Conservation (phyloP, 2,329 filamentous ascomycete genomes). For the Phaeophleospora eucalypticola region DNA sequence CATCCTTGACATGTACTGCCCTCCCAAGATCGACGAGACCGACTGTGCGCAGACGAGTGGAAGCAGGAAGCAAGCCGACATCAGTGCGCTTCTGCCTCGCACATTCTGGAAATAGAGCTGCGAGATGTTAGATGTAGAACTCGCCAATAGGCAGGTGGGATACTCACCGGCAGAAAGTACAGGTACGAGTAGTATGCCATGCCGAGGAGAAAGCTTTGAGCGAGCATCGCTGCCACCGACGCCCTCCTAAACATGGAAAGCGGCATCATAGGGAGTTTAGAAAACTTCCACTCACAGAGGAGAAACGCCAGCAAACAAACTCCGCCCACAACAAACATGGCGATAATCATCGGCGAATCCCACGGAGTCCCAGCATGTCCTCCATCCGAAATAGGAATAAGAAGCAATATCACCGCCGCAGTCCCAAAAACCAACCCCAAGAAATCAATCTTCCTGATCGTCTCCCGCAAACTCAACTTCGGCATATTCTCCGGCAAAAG, state of each 20-base stretch:
- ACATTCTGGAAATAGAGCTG: conserved; percentile 61
- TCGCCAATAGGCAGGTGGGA: too few relatives aligned
- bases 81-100: conserved; percentile 41
- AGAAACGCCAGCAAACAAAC: conserved; percentile 45
- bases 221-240: conserved; percentile 52
- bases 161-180: conserved; percentile 53
- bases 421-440: conserved; percentile 54
- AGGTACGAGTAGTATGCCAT: conserved; percentile 56
- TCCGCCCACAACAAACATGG: conserved; percentile 53
- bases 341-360: conserved; percentile 55
- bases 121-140: too few relatives aligned
- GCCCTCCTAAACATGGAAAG: conserved; percentile 53
- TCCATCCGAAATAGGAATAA: conserved; percentile 62
- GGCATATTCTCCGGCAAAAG: conserved; percentile 51
- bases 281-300: conserved; percentile 53
- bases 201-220: conserved; percentile 59
- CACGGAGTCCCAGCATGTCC: conserved; percentile 44
- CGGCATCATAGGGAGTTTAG: conserved; percentile 56
- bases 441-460: conserved; percentile 56
- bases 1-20: conserved; percentile 54
- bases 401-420: conserved; percentile 54
- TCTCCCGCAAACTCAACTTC: conserved; percentile 45
- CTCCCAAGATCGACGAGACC: conserved; percentile 46
- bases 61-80: conserved; percentile 50
- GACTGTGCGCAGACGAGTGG: conserved; percentile 50